Percentiles rank a stretch among this genome's conserved stretches.
These are phyloP conservation scores for Pleurotus cornucopiae DNA, from an alignment of 768 basidiomycete genomes.

Conservation along the genomic window DNA sequence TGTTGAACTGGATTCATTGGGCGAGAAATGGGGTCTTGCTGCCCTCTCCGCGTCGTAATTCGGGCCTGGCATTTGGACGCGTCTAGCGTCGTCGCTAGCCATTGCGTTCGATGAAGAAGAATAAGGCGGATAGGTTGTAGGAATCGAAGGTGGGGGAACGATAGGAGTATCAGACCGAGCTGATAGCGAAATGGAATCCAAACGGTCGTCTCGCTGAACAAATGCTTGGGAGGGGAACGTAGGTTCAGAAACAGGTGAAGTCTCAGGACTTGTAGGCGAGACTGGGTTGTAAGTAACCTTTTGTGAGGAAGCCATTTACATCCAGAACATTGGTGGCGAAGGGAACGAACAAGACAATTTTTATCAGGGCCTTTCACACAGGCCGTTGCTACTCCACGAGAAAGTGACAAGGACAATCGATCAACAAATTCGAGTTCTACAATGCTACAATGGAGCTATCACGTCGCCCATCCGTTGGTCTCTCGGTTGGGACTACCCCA, in stretches of 20 bases:
- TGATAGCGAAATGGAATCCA: slow-evolving; percentile 7
- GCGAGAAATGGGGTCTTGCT: slow-evolving; percentile 10
- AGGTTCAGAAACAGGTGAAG: slow-evolving; percentile 4
- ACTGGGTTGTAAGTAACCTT: neutral
- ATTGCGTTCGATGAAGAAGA: neutral
- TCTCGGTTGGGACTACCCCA: slow-evolving; percentile 41
- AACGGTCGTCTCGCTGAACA: neutral
- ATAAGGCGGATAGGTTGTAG: slow-evolving; percentile 4
- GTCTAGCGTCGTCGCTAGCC: neutral
- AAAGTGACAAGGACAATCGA: too few relatives aligned
- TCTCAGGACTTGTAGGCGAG: neutral
- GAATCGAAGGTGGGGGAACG: neutral
- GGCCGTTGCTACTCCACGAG: too few relatives aligned
- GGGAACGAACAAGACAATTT: too few relatives aligned
- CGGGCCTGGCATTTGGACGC: slow-evolving; percentile 1
- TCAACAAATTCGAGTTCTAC: too few relatives aligned
- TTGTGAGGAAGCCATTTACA: neutral
- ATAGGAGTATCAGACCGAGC: slow-evolving; percentile 3
- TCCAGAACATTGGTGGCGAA: too few relatives aligned
- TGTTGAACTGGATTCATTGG: neutral
- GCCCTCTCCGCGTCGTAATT: slow-evolving; percentile 20
- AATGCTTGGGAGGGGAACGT: slow-evolving; percentile 1
- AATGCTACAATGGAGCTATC: too few relatives aligned
- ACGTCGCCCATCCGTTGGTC: slow-evolving; percentile 49
- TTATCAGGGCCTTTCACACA: too few relatives aligned